Conservation (phyloP, 2,329 filamentous ascomycete genomes). For the Furcasterigmium sp. region DNA sequence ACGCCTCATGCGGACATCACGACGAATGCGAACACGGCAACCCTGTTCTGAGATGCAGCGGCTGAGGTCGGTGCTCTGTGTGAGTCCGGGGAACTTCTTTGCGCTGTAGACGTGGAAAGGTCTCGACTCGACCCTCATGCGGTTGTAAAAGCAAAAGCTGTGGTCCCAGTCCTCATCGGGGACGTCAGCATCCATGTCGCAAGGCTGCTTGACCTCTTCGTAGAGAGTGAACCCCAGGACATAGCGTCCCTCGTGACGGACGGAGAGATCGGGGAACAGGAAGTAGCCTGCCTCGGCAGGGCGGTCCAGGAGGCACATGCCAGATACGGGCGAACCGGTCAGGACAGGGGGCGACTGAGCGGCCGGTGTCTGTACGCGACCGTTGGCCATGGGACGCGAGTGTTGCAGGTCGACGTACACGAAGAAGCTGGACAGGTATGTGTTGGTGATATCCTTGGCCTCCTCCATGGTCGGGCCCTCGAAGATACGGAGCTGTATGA, state of each 20-base stretch:
- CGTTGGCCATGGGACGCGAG: conserved; percentile 76
- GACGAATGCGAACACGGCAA: conserved; percentile 89
- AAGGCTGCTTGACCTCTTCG: conserved; percentile 83
- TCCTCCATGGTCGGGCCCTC: conserved; percentile 61
- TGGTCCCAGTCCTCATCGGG: conserved; percentile 37
- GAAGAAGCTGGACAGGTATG: conserved; percentile 96
- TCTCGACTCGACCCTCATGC: conserved; percentile 82
- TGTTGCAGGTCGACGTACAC: conserved; percentile 89
- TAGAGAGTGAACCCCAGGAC: conserved; percentile 88
- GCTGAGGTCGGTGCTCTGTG: conserved; percentile 83
- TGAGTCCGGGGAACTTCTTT: conserved; percentile 95
- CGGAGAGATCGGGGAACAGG: conserved; percentile 93
- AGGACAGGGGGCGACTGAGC: conserved; percentile 74
- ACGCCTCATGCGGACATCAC: conserved; percentile 88
- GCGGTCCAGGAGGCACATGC: conserved; percentile 92
- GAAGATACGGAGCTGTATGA: conserved; percentile 84
- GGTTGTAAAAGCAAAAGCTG: conserved; percentile 63
- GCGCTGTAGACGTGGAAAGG: conserved; percentile 90
- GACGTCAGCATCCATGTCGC: conserved; percentile 62
- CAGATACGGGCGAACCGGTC: conserved; percentile 90
- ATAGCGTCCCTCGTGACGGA: conserved; percentile 92
- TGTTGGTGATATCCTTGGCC: conserved; percentile 73
- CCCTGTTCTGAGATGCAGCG: conserved; percentile 93
- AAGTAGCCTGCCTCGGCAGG: conserved; percentile 82
- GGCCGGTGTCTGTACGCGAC: conserved; percentile 63